Base-by-base conservation (phyloP, 345 rosid genomes). In the Sisymbrium altissimum region DNA sequence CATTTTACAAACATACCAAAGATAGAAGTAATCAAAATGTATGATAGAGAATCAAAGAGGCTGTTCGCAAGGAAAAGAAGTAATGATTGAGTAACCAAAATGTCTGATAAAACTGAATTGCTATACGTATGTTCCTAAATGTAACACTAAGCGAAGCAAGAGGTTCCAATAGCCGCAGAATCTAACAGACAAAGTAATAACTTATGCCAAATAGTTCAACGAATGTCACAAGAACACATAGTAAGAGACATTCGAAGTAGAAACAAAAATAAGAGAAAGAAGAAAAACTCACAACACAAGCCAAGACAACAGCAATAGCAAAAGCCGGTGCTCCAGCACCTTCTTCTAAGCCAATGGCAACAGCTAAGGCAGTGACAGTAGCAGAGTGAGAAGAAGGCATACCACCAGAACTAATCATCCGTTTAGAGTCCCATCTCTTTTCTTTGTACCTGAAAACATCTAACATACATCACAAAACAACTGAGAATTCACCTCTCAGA, bases 351-450 rank as follows among this genome's bases (percentile, higher is more conserved):
- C 89, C 98, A 40, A 89, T 85, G 21, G 98, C 89, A 74, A 87
- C 82, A 12, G 90, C 95, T 48, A 94, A 81, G 38, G 98, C 95
- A n/a, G 92, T 88, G 64, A 94, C 98, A 1, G 96, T 91, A 55
- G 98, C 89, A 9, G 98, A 91, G 64, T 94, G 98, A 1, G 98
- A 94, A 0, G 98, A 94, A 12, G 98, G 97, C 98, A 94, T 94
- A 66, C 97, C 98, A 75, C 98, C 98, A 18, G 98, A 94, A 66
- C 72, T 90, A 39, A 94, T 76, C 85, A 94, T 78, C 74, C 84
- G 80, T 82, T 85, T 94, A 48, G 98, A 84, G 81, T 94, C 98
- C 98, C 98, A 94, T 75, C 86, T 84, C 89, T 77, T 91, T 71
- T 94, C 98, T 86, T 88, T 91, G 81, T 58, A 94, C 98, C 97